Evolutionary conservation across 2,329 filamentous ascomycete genomes (phyloP), one percentile per base, ranked within the genome.

Genomic region (Coleophoma cylindrospora): DNA sequence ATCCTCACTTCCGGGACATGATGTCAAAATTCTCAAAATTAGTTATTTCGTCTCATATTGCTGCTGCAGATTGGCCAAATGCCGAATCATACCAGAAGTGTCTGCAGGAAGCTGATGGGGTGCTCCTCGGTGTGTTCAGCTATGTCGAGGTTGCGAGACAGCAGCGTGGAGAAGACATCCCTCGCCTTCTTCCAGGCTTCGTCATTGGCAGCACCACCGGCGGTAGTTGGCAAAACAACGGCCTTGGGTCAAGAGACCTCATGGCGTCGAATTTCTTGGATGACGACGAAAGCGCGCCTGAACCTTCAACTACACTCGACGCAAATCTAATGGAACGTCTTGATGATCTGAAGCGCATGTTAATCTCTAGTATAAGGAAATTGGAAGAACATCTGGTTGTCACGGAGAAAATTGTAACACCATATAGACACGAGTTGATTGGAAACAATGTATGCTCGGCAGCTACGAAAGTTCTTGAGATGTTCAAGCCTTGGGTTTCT

Each of bases 11-110:
- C 70, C 80, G 94, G 48, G 94, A 97, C 66, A 97, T 97, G 85
- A 99, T 99, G 94, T 97, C 94, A 41, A 91, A 95, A 61, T 99
- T 99, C 68, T 97, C 94, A n/a, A 99, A 99, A 68, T 77, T 99
- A 10, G 94, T 99, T 41, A 85, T 99, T 45, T 99, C 94, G 3
- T 97, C 94, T 13, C 94, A 99, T 66, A 96, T 99, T 65, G 94
- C 94, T 37, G 91, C 92, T 6, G 89, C 92, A 34, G 94, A 99
- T 70, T 97, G 91, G 83, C 91, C 92, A 9, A 91, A 92, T 49
- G 85, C 89, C 14, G 94, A 99, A 68, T 95, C 92, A 1, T 88
- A 92, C 54, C 86, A 94, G 49, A 99, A 99, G 67, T 99, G 94
- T 64, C 71, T 97, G 57, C 90, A 95, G 66, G 94, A 99, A 72